Base-by-base conservation (phyloP, 495 filamentous ascomycete species). In the Hypoxylon lenormandii region DNA sequence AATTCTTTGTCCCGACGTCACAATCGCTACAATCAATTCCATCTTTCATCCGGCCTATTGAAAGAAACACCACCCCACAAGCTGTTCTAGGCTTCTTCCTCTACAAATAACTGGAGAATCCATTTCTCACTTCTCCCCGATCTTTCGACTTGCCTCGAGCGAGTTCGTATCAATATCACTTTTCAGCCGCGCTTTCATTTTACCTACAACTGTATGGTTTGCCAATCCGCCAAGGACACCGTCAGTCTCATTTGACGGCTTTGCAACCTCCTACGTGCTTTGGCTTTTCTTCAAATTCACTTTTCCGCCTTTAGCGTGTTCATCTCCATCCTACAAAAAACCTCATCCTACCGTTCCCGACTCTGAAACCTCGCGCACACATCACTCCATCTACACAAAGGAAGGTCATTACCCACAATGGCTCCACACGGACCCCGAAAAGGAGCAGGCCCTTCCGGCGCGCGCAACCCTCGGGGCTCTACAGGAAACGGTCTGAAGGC, bases 391-490 rank as follows among this genome's bases (percentile, higher is more conserved):
- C 19, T 49, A 42, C 33, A 23, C 30, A 28, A 52, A 28, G 22
- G 42, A 52, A 28, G 22, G 42, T 16, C 65, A 1, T 22, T 36
- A 38, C 23, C 30, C 26, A 61, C 57, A 64, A 82, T 82, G 81
- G 80, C 81, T 16, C 81, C 81, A 12, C 60, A 67, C 38, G 72
- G 68, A 15, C 68, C 68, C 23, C 70, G 64, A 58, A 75, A 70
- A 23, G 74, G 69, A 51, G 52, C 72, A 18, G 56, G 30, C 48
- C 75, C 78, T 28, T 74, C 72, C 18, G 77, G 80, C 13, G 70
- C 76, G 56, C 77, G 78, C 19, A 67, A 70, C 36, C 26, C 48
- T 46, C 64, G 69, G 60, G 45, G 48, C 5, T 33, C 58, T 11
- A 47, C 37, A 12, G 28, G 60, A 19, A 64, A 33, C 33, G 54